Evolutionary conservation across 257 asterid species (phyloP).

Genomic region (Solanum appendiculatum): DNA sequence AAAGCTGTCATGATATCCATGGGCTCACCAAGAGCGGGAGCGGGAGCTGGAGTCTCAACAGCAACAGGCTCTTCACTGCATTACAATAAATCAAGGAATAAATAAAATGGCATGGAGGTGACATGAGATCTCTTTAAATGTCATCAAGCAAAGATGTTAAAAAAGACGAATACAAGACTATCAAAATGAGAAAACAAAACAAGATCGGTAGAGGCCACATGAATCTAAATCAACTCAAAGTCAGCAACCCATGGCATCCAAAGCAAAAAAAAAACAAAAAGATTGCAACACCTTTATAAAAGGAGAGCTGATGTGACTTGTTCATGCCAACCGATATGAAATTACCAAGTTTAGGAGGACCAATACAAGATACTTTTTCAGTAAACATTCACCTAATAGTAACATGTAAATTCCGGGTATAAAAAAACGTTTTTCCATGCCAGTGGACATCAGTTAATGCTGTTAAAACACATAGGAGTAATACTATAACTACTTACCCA

Average conservation of each 20-base stretch:
- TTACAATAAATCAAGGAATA: neutral
- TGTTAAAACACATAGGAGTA: neutral
- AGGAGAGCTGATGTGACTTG: neutral
- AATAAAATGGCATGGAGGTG: neutral
- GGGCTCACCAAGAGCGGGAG: conserved; percentile 46
- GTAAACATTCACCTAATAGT: neutral
- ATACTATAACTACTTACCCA: neutral
- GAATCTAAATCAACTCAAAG: neutral
- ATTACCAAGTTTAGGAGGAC: neutral
- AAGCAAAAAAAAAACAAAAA: neutral
- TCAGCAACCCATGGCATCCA: neutral
- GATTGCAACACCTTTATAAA: neutral
- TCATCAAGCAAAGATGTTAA: neutral
- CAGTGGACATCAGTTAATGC: neutral
- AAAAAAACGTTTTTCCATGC: neutral
- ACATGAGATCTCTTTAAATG: neutral
- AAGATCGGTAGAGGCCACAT: neutral
- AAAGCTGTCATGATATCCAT: conserved; percentile 57
- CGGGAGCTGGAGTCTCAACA: conserved; percentile 25
- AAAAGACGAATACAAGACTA: neutral
- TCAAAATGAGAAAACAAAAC: neutral
- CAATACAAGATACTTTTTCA: neutral
- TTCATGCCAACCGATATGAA: neutral
- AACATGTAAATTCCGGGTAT: neutral
- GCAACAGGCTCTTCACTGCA: conserved; percentile 35